Evolutionary conservation across 805 yeast genomes (phyloP), one percentile per base, ranked within the genome.

Genomic region (Candida saitoana): DNA sequence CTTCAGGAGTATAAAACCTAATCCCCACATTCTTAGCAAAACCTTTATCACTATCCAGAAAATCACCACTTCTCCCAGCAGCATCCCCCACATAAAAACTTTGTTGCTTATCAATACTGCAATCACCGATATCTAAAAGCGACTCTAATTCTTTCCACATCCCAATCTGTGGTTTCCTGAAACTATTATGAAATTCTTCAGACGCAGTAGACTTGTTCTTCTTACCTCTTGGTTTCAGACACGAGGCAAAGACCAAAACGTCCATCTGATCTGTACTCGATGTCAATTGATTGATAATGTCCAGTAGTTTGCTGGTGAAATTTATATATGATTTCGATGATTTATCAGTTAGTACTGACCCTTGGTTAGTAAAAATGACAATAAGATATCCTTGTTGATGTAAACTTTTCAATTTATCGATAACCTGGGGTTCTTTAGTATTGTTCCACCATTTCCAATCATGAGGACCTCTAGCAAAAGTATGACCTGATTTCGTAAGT

Each of bases 41-140:
- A 42, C 46, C 56, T 48, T 57, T 60, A 59, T 91, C 99, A 38
- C 85, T 77, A 51, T 86, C 89, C 69, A 93, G 86, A 56, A 83
- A 85, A 60, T 91, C 98, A 0, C 55, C 60, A 2, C 57, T 54
- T 40, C 98, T 69, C 1, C 98, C 99, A 5, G 96, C 98, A 0
- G 98, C 98, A 65, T 91, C 99, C 4, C 99, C 99, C n/a, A 89
- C 90, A 59, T 65, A 93, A 41, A 81, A 69, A 39, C 87, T 76
- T 7, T 60, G 49, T 0, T 56, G 62, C 38, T 56, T 38, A 50
- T 79, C 80, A 2, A 80, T 50, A 6, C 44, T 43, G 2, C 53
- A 52, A 0, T 49, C 47, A 19, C 46, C 15, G 40, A 41, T 31
- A 12, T 52, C 44, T 11, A 78, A 45, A 49, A 76, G 81, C 12